Base-by-base conservation (phyloP, 306 rosid species). In the Lagenaria siceraria region DNA sequence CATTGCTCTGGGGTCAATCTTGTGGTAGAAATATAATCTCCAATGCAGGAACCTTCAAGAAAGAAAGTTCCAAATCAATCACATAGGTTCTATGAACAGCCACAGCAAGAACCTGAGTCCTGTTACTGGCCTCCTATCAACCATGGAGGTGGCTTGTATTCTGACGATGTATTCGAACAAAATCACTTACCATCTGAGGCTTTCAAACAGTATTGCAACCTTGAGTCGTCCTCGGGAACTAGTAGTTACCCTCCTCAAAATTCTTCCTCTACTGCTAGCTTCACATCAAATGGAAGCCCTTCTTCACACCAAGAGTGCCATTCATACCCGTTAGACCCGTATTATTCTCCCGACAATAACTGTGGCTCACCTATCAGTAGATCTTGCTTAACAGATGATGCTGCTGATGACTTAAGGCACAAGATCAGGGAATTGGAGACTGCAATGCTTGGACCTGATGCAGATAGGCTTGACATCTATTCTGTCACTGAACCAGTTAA, bases 401-500 rank as follows among this genome's bases (percentile, higher is more conserved):
- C 78, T 0, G 75, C 71, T 0, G 82, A 84, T 85, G 96, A 84
- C 80, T 75, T 93, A 83, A 83, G 86, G 83, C 91, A 87, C 87
- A 94, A 92, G 88, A 88, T 92, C 78, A 83, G 88, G 70, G 98
- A 94, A 81, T 81, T 94, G 24, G 97, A 94, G 83, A 89, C 85
- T 36, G 92, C 79, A 66, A 90, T 94, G 93, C 85, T 90, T 14
- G 98, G 95, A 84, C 74, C 86, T 60, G 96, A 90, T 82, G 75
- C 80, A n/a, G 91, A 90, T 76, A 58, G 60, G 42, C 75, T 81
- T 38, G 91, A 85, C 36, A 51, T 64, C 71, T 83, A 54, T 69
- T 62, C 80, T 68, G 19, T 62, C 73, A 42, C 75, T 55, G 79
- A 78, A 72, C 84, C 82, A 27, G 79, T 65, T 24, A 78, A 76